phyloP scores from a whole-genome alignment of 306 rosid species.

The Cyclanthera cordifolia region DNA sequence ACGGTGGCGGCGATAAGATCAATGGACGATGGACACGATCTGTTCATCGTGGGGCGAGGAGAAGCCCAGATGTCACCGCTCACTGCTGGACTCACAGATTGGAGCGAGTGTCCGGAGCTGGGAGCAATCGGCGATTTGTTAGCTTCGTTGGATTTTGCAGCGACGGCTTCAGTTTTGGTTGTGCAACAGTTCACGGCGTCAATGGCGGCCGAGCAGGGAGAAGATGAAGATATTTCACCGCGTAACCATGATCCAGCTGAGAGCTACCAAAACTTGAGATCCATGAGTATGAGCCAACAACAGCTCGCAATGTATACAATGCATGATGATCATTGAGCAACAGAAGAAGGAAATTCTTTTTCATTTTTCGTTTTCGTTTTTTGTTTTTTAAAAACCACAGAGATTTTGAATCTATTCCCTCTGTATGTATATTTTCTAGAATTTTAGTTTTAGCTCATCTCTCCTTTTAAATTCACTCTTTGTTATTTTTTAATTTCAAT shows the following conservation, averaged over 20 bases:
- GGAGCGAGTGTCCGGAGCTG: constrained; percentile 94
- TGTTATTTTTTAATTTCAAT: too few relatives aligned
- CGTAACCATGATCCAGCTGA: constrained; percentile 15
- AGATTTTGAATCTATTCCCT: not conserved
- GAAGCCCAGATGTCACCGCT: constrained; percentile 58
- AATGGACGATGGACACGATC: constrained; percentile 52
- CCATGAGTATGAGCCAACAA: constrained; percentile 1
- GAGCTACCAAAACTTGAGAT: constrained; percentile 9
- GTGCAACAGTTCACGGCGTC: constrained; percentile 53
- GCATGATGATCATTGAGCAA: not conserved
- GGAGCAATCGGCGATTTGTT: constrained; percentile 81
- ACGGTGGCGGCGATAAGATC: constrained; percentile 60
- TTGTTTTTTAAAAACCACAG: too few relatives aligned
- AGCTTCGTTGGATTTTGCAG: constrained; percentile 82
- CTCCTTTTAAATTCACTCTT: too few relatives aligned
- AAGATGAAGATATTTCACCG: constrained; percentile 14
- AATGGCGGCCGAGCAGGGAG: constrained; percentile 9
- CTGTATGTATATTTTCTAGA: not conserved
- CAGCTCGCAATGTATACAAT: not conserved
- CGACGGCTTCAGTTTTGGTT: constrained; percentile 69
- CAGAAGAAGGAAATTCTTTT: not conserved
- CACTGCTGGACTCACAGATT: constrained; percentile 79
- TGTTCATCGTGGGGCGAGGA: constrained; percentile 84
- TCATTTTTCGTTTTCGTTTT: too few relatives aligned
- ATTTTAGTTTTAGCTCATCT: not conserved